Conservation (phyloP, 179 eudicot species). For the Silene noctiflora region DNA sequence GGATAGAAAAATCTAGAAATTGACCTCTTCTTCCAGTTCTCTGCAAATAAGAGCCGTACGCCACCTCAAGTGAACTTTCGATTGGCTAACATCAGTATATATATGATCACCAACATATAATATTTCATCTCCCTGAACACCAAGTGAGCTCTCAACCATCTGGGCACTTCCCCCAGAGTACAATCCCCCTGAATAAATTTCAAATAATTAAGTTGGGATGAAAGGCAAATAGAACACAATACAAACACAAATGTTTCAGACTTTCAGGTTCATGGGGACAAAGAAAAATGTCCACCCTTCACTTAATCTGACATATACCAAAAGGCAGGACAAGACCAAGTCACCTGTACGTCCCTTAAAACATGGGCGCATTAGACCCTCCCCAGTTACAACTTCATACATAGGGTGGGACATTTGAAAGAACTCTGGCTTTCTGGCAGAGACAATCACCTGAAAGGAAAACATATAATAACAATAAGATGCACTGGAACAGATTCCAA, state of each 20-base stretch:
- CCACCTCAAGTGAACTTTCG: constrained; percentile 92
- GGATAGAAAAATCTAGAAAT: constrained; percentile 9
- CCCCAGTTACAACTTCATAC: constrained; percentile 94
- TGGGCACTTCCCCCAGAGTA: constrained; percentile 99
- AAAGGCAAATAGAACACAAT: not conserved
- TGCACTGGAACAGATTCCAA: not conserved
- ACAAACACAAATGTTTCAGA: not conserved
- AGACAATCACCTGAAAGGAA: constrained; percentile 71
- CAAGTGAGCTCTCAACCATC: constrained; percentile 90
- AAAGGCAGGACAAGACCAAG: constrained; percentile 11
- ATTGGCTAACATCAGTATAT: constrained; percentile 94
- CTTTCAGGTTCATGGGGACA: constrained; percentile 5
- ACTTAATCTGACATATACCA: not conserved
- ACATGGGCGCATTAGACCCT: constrained; percentile 97
- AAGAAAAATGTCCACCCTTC: not conserved
- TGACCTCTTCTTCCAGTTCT: constrained; percentile 92
- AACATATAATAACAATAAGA: constrained; percentile 3
- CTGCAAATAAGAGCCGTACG: constrained; percentile 93
- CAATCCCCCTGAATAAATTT: constrained; percentile 60
- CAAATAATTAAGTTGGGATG: constrained; percentile 6
- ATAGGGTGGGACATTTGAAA: constrained; percentile 93
- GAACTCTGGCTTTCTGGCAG: constrained; percentile 96
- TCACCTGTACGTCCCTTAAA: constrained; percentile 80
- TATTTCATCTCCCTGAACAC: constrained; percentile 91
- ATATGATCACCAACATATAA: constrained; percentile 95